Percentiles rank a stretch among this genome's conserved stretches.
Conservation (phyloP, 2,329 filamentous ascomycete genomes). For the Fusarium sororula region DNA sequence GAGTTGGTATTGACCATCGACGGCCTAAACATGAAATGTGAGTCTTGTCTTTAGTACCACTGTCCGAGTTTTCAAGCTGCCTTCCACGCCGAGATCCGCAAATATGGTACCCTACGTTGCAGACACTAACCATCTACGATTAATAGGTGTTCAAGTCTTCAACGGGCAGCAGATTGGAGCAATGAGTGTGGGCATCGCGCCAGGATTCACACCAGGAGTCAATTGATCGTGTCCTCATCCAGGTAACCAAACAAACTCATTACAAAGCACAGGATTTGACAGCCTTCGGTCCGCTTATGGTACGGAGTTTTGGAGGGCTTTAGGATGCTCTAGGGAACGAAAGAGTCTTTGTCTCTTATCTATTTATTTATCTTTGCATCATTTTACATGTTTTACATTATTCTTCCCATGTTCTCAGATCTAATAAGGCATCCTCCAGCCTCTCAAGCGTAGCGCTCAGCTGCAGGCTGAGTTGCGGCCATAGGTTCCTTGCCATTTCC, state of each 20-base stretch:
- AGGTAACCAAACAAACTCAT: accelerated
- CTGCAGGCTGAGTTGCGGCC: not conserved
- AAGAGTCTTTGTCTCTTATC: not conserved
- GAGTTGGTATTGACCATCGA: not conserved
- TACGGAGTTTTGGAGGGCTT: not conserved
- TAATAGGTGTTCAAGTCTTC: not conserved
- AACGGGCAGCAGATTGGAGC: accelerated
- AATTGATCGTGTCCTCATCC: not conserved
- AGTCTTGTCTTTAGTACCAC: not conserved
- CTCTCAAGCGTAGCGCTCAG: conserved; percentile 13
- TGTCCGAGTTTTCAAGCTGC: not conserved
- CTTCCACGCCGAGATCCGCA: not conserved
- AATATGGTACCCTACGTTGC: not conserved
- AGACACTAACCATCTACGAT: accelerated
- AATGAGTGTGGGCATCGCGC: not conserved
- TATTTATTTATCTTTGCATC: too few relatives aligned
- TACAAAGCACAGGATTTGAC: not conserved
- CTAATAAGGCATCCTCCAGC: too few relatives aligned
- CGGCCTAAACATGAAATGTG: not conserved
- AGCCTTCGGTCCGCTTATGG: too few relatives aligned
- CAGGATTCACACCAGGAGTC: not conserved
- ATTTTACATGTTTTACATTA: not conserved
- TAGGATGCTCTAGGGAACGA: not conserved
- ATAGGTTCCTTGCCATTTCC: conserved; percentile 21
- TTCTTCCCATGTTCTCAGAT: not conserved